Evolutionary conservation across 179 eudicot species (phyloP).

Genomic region (Beta corolliflora): DNA sequence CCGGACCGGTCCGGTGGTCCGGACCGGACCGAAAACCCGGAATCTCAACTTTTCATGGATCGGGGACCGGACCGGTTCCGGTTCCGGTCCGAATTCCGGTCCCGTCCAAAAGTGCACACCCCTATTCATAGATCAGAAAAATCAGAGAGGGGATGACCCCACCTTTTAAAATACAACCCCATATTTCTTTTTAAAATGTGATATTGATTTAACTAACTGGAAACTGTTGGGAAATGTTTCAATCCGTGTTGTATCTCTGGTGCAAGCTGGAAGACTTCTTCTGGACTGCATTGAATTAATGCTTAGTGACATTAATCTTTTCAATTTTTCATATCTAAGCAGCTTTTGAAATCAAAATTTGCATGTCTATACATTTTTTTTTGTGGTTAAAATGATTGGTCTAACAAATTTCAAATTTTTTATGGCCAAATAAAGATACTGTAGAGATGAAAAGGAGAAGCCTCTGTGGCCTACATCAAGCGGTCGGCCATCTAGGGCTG

Average conservation of each 20-base stretch:
- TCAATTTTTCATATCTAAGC: background rate
- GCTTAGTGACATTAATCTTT: background rate
- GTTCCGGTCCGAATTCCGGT: no score
- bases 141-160: background rate
- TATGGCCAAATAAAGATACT: conserved; percentile 50
- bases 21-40: no score
- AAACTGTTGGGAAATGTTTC: background rate
- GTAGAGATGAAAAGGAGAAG: conserved; percentile 54
- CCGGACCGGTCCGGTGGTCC: no score
- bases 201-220: background rate
- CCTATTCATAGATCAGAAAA: background rate
- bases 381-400: background rate
- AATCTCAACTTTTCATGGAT: no score
- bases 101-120: no score
- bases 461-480: conserved; percentile 82
- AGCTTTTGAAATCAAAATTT: background rate
- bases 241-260: background rate
- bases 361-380: background rate
- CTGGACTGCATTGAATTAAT: background rate
- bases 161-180: background rate
- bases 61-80: no score
- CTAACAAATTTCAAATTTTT: background rate
- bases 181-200: background rate
- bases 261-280: background rate
- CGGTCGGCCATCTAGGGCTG: conserved; percentile 63